Conservation (phyloP, 805 yeast genomes). For the Myxozyma nipponensis region DNA sequence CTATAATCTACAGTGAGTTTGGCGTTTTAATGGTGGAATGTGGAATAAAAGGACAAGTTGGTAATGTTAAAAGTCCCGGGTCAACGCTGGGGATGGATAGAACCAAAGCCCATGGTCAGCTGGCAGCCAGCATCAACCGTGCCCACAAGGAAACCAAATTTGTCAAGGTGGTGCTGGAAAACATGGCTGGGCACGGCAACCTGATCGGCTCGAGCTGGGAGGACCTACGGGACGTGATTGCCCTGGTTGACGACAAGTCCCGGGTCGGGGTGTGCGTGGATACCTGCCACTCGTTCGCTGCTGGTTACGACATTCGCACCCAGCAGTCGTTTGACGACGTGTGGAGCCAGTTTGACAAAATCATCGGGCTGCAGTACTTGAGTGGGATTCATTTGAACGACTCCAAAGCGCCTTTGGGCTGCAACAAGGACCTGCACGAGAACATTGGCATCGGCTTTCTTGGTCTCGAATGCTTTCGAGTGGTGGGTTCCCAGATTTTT, state of each 20-base stretch:
- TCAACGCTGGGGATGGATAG: slow-evolving; percentile 75
- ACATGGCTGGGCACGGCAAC: slow-evolving; percentile 97
- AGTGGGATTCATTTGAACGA: slow-evolving; percentile 86
- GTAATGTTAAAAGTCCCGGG: slow-evolving; percentile 47
- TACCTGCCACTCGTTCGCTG: slow-evolving; percentile 95
- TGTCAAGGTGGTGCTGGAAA: slow-evolving; percentile 87
- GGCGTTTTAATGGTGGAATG: not conserved
- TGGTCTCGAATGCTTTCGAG: slow-evolving; percentile 79
- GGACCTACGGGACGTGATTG: slow-evolving; percentile 73
- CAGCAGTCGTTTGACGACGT: slow-evolving; percentile 57
- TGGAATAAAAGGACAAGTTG: too few species aligned
- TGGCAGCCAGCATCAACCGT: slow-evolving; percentile 75
- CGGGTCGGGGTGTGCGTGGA: slow-evolving; percentile 96
- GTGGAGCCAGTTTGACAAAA: slow-evolving; percentile 71
- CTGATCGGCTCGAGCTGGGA: slow-evolving; percentile 77
- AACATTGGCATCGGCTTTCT: slow-evolving; percentile 83
- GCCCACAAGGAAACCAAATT: slow-evolving; percentile 70
- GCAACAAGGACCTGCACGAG: slow-evolving; percentile 89
- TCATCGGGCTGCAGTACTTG: slow-evolving; percentile 70
- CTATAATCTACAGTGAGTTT: slow-evolving; percentile 68
- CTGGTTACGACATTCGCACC: slow-evolving; percentile 83
- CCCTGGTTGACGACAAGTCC: slow-evolving; percentile 67
- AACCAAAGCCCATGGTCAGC: slow-evolving; percentile 54
- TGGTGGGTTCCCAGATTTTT: slow-evolving; percentile 30
- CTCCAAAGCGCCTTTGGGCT: slow-evolving; percentile 88